Percentiles rank a stretch among this genome's conserved stretches.
phyloP scores from a whole-genome alignment of 306 rosid species.

The Fragaria nilgerrensis region DNA sequence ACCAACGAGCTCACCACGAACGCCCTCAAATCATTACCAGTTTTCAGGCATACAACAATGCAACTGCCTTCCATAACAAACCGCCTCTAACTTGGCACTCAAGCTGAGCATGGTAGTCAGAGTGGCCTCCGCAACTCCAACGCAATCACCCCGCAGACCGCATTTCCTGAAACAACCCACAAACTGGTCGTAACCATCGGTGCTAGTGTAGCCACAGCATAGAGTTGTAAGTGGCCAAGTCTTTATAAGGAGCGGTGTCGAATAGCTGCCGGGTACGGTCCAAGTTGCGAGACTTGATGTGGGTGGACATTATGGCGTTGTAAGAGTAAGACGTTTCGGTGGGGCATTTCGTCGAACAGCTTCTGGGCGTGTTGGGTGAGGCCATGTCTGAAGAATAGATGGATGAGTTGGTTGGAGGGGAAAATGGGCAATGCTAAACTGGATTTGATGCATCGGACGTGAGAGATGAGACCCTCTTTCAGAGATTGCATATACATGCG shows the following conservation, averaged over 20 bases:
- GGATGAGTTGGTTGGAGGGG: constrained; percentile 60
- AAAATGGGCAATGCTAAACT: constrained; percentile 45
- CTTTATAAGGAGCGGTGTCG: constrained; percentile 44
- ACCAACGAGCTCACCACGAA: constrained; percentile 64
- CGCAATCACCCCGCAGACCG: constrained; percentile 32
- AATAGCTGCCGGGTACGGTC: constrained; percentile 48
- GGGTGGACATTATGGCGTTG: constrained; percentile 61
- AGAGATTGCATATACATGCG: constrained; percentile 3
- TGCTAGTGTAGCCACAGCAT: constrained; percentile 51
- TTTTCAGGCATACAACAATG: constrained; percentile 75
- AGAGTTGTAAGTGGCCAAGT: constrained; percentile 70
- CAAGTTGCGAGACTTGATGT: constrained; percentile 54
- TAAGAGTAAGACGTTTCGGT: constrained; percentile 63
- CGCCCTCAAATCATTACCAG: constrained; percentile 48
- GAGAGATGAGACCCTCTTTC: constrained; percentile 39
- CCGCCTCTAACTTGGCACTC: constrained; percentile 43
- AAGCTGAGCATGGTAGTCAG: constrained; percentile 67
- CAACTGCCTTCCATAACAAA: constrained; percentile 58
- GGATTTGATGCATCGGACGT: constrained; percentile 52
- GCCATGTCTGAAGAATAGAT: constrained; percentile 39
- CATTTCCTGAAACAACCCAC: constrained; percentile 50
- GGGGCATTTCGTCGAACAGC: constrained; percentile 72
- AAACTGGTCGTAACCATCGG: constrained; percentile 40
- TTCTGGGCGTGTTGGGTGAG: constrained; percentile 47
- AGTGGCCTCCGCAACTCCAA: constrained; percentile 57